These are phyloP conservation scores for Priceomyces haplophilus DNA, from an alignment of 805 yeast species.

Conservation along the genomic window DNA sequence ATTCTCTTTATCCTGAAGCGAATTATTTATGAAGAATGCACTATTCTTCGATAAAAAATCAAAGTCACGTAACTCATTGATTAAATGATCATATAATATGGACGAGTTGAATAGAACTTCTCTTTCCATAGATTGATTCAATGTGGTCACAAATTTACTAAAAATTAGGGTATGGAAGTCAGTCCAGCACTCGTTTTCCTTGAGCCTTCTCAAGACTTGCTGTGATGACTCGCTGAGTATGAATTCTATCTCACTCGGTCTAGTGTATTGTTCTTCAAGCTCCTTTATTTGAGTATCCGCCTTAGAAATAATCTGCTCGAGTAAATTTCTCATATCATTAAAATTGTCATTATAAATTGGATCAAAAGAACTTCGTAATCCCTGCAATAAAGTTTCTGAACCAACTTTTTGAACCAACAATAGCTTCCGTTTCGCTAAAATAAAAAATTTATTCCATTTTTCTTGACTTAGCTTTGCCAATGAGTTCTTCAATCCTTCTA, in stretches of 20 bases:
- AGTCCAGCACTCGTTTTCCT: slow-evolving; percentile 58
- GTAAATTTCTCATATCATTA: slow-evolving; percentile 18
- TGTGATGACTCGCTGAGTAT: slow-evolving; percentile 45
- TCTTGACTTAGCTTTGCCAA: slow-evolving; percentile 44
- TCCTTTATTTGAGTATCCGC: slow-evolving; percentile 45
- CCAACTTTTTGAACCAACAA: slow-evolving; percentile 44
- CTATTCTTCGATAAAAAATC: slow-evolving; percentile 9
- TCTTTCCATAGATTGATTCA: slow-evolving; percentile 49
- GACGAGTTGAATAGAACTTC: slow-evolving; percentile 58
- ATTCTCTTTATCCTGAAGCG: slow-evolving; percentile 1
- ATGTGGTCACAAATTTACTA: slow-evolving; percentile 36
- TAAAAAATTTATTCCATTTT: slow-evolving; percentile 39
- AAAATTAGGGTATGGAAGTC: slow-evolving; percentile 41
- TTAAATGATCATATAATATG: slow-evolving; percentile 49
- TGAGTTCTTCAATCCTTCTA: slow-evolving; percentile 40
- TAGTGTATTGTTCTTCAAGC: slow-evolving; percentile 48
- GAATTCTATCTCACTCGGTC: slow-evolving; percentile 51
- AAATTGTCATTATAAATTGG: slow-evolving; percentile 16
- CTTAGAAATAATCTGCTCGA: slow-evolving; percentile 34
- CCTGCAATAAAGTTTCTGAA: slow-evolving; percentile 21
- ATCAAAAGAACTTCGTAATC: slow-evolving; percentile 15
- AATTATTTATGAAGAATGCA: not conserved
- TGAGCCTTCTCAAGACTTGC: slow-evolving; percentile 44
- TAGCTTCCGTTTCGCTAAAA: slow-evolving; percentile 47
- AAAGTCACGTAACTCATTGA: slow-evolving; percentile 21